phyloP scores from a whole-genome alignment of 371 early-diverging fungal species.

The Rhizopus stolonifer region DNA sequence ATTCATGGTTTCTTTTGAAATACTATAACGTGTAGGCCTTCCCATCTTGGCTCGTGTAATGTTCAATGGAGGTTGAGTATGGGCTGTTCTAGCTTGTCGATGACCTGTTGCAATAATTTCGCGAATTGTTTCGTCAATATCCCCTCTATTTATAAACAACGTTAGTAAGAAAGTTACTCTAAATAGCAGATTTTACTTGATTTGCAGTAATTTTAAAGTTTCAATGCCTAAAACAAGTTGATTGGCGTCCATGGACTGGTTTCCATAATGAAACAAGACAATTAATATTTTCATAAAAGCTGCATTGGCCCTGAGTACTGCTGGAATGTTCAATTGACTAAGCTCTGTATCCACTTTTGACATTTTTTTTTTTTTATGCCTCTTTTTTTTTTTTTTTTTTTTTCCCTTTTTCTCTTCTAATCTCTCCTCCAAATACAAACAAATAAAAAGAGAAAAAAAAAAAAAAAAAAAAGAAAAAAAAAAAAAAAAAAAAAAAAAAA shows the following conservation, averaged over 20 bases:
- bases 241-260: slow-evolving; percentile 47
- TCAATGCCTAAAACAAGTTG: slow-evolving; percentile 47
- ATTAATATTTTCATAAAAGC: slow-evolving; percentile 54
- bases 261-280: slow-evolving; percentile 49
- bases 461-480: too few species aligned
- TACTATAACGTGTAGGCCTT: slow-evolving; percentile 46
- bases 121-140: slow-evolving; percentile 53
- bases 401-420: too few species aligned
- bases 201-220: slow-evolving; percentile 39
- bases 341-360: slow-evolving; percentile 42
- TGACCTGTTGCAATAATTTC: slow-evolving; percentile 53
- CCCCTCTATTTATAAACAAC: slow-evolving; percentile 38
- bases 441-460: too few species aligned
- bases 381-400: too few species aligned
- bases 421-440: too few species aligned
- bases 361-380: not conserved
- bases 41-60: slow-evolving; percentile 42
- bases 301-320: slow-evolving; percentile 43
- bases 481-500: too few species aligned
- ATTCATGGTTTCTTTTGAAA: slow-evolving; percentile 39
- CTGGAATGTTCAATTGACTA: slow-evolving; percentile 39
- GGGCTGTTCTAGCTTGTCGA: slow-evolving; percentile 36
- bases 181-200: slow-evolving; percentile 28
- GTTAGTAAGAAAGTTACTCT: not conserved
- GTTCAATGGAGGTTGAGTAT: slow-evolving; percentile 42